A percentile compares a stretch with the other conserved stretches of the same genome.
These are phyloP conservation scores for Priceomyces medius DNA, from an alignment of 805 yeast species.

Conservation along the genomic window DNA sequence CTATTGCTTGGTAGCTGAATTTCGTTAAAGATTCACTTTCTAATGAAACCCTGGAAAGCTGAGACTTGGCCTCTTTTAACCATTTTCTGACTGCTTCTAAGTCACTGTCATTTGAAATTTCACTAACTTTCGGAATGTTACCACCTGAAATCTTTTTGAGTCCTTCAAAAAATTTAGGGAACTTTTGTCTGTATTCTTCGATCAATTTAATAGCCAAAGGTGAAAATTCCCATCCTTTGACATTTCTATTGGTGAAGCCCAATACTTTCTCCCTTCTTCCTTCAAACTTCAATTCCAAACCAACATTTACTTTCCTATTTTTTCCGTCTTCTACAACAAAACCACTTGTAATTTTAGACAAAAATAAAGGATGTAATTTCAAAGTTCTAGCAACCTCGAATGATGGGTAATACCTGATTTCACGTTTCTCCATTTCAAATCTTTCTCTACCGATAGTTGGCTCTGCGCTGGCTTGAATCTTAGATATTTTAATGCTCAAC, in stretches of 20 bases:
- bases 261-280: constrained; percentile 76
- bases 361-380: constrained; percentile 57
- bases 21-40: constrained; percentile 78
- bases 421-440: constrained; percentile 54
- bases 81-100: constrained; percentile 45
- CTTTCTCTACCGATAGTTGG: constrained; percentile 65
- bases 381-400: constrained; percentile 60
- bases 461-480: constrained; percentile 45
- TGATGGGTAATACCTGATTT: constrained; percentile 62
- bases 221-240: constrained; percentile 75
- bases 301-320: constrained; percentile 59
- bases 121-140: constrained; percentile 39
- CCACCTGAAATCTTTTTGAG: constrained; percentile 23
- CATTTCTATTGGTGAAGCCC: constrained; percentile 75
- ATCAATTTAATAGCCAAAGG: constrained; percentile 68
- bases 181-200: constrained; percentile 56
- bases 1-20: constrained; percentile 65
- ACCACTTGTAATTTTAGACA: constrained; percentile 77
- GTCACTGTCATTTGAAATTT: constrained; percentile 33
- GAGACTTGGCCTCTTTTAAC: constrained; percentile 48
- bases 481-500: constrained; percentile 50
- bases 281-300: constrained; percentile 83
- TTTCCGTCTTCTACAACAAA: constrained; percentile 56
- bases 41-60: constrained; percentile 62
- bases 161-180: constrained; percentile 58